These are phyloP conservation scores for Eucalyptus erythrocorys DNA, from an alignment of 345 rosid species.

Conservation along the genomic window DNA sequence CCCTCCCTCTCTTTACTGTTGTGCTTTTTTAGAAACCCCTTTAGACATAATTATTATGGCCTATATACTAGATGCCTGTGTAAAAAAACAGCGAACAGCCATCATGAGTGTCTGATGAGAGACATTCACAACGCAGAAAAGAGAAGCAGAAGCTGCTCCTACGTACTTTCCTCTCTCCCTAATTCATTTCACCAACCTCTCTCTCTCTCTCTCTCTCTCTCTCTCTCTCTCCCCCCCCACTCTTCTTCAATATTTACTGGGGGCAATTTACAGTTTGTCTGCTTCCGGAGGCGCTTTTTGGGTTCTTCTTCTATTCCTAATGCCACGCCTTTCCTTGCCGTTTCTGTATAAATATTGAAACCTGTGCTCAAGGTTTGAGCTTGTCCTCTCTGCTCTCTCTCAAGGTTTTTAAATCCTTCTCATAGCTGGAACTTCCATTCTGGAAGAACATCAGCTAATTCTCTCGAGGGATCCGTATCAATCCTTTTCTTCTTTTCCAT, in stretches of 20 bases:
- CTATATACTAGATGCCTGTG: not conserved
- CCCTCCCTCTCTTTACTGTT: not conserved
- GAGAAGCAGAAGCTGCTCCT: not conserved
- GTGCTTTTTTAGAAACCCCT: not conserved
- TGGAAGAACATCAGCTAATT: not conserved
- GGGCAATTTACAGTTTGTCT: not conserved
- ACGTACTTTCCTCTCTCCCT: not conserved
- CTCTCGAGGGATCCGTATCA: constrained; percentile 8
- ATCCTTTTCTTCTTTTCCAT: not conserved
- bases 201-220: not conserved
- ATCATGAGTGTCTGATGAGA: not conserved
- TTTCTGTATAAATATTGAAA: not conserved
- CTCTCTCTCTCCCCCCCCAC: not conserved
- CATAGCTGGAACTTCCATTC: not conserved
- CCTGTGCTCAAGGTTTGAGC: not conserved
- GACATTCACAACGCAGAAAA: not conserved
- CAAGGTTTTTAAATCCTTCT: not conserved
- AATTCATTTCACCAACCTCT: not conserved
- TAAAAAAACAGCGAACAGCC: not conserved
- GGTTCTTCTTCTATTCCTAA: not conserved
- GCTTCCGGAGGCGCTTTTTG: not conserved
- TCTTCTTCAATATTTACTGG: not conserved
- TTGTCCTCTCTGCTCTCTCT: not conserved
- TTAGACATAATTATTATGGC: not conserved
- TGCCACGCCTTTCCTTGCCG: not conserved